Percentiles rank a stretch among this genome's conserved stretches.
Conservation (phyloP, 768 basidiomycete species). For the Lactarius deliciosus region DNA sequence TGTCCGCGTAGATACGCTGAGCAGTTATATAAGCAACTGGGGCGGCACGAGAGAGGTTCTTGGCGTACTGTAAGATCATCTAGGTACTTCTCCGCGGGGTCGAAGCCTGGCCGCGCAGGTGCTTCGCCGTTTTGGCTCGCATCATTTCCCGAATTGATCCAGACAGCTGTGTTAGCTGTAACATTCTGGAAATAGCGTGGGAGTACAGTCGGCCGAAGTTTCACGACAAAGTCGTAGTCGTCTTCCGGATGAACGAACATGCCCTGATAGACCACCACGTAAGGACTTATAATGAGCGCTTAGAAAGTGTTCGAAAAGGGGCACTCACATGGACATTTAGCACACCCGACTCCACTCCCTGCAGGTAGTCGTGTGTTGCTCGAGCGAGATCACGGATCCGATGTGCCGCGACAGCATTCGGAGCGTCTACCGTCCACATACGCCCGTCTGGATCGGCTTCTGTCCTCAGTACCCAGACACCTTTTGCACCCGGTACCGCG, state of each 20-base stretch:
- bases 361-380: constrained; percentile 66
- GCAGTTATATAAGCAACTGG: background rate
- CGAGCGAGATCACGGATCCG: constrained; percentile 71
- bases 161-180: constrained; percentile 46
- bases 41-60: constrained; percentile 3
- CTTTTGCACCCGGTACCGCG: constrained; percentile 41
- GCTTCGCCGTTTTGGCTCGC: constrained; percentile 34
- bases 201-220: constrained; percentile 61
- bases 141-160: constrained; percentile 52
- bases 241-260: constrained; percentile 81
- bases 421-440: constrained; percentile 71
- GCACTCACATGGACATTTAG: constrained; percentile 44
- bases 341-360: constrained; percentile 48
- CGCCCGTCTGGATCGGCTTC: constrained; percentile 71
- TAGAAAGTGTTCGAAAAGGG: constrained; percentile 45
- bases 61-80: constrained; percentile 66
- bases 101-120: constrained; percentile 64
- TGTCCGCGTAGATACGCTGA: constrained; percentile 71
- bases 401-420: constrained; percentile 69
- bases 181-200: constrained; percentile 78
- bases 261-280: constrained; percentile 49
- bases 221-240: constrained; percentile 84
- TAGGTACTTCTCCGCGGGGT: constrained; percentile 69
- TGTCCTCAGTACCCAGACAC: constrained; percentile 79
- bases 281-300: background rate